Conservation (phyloP, 345 rosid species). For the Hypericum perforatum region DNA sequence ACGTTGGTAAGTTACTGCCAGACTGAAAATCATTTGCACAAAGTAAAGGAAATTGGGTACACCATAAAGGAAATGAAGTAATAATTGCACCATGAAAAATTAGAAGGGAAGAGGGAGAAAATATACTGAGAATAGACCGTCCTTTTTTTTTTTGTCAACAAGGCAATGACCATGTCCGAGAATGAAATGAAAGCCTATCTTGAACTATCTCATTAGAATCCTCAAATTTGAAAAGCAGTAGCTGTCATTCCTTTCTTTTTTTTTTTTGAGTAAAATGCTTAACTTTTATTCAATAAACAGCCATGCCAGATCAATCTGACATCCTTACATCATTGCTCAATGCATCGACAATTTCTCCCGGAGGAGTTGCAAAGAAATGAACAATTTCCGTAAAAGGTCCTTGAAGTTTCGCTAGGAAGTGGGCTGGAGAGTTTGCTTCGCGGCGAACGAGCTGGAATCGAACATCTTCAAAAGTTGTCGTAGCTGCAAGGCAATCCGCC, state of each 20-base stretch:
- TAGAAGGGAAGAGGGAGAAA: conserved; percentile 11
- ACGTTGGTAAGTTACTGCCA: not conserved
- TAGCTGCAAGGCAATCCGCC: too few species aligned
- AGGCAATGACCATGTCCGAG: conserved; percentile 31
- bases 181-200: conserved; percentile 34
- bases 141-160: conserved; percentile 28
- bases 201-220: conserved; percentile 4
- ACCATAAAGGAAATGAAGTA: conserved; percentile 10
- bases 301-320: too few species aligned
- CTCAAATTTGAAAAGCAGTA: conserved; percentile 5
- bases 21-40: conserved; percentile 2
- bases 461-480: too few species aligned
- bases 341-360: too few species aligned
- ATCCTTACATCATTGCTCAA: too few species aligned
- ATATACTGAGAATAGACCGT: conserved; percentile 8
- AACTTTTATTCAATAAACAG: too few species aligned
- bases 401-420: too few species aligned
- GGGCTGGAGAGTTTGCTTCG: too few species aligned
- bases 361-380: too few species aligned
- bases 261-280: too few species aligned
- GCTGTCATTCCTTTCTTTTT: conserved; percentile 2
- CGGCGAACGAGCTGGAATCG: too few species aligned
- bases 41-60: not conserved
- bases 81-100: not conserved
- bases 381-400: too few species aligned